Evolutionary conservation across 2,329 filamentous ascomycete genomes (phyloP).

Genomic region (Hortaea werneckii): DNA sequence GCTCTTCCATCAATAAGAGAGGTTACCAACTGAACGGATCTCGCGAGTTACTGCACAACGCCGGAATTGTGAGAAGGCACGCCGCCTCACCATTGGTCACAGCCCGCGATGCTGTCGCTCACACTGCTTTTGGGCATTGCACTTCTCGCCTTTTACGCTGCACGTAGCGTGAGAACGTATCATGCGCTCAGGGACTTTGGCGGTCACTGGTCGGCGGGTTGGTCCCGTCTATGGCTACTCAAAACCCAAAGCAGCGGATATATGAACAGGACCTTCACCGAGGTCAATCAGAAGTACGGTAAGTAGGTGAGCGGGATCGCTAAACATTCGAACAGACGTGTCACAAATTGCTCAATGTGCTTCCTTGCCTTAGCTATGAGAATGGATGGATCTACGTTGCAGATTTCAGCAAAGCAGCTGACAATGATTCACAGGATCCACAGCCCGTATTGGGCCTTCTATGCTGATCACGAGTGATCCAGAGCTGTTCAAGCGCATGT

Average conservation of each 20-base stretch:
- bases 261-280: constrained; percentile 30
- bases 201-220: constrained; percentile 29
- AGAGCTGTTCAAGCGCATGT: constrained; percentile 29
- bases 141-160: constrained; percentile 13
- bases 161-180: constrained; percentile 22
- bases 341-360: not conserved
- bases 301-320: constrained; percentile 7
- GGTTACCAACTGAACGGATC: constrained; percentile 7
- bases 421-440: constrained; percentile 21
- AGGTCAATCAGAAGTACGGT: constrained; percentile 29
- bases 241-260: constrained; percentile 26
- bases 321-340: not conserved
- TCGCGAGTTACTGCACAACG: constrained; percentile 12
- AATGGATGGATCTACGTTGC: not conserved
- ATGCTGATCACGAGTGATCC: constrained; percentile 30
- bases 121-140: constrained; percentile 15
- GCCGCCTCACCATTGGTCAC: not conserved
- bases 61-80: constrained; percentile 9
- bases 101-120: constrained; percentile 13
- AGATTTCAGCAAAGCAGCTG: no score
- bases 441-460: constrained; percentile 26
- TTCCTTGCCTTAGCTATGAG: not conserved
- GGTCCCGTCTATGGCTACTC: constrained; percentile 30
- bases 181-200: constrained; percentile 25
- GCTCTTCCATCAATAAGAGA: not conserved